A percentile compares a stretch with the other conserved stretches of the same genome.
Conservation (phyloP, 768 basidiomycete species). For the Suillus discolor region DNA sequence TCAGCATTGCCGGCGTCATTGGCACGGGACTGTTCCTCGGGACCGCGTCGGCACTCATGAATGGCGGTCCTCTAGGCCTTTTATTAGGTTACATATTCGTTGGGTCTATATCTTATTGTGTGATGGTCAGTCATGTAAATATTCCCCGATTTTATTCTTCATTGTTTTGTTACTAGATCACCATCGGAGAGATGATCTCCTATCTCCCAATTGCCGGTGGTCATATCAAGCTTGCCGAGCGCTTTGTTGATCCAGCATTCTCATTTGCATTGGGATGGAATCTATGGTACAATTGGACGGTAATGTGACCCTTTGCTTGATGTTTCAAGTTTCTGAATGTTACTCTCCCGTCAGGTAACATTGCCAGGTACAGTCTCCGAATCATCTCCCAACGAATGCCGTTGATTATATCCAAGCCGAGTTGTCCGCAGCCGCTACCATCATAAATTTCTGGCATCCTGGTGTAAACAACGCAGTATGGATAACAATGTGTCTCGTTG, state of each 20-base stretch:
- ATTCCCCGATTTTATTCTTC: constrained; percentile 6
- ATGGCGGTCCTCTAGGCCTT: constrained; percentile 51
- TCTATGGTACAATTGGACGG: constrained; percentile 44
- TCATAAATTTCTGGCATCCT: constrained; percentile 51
- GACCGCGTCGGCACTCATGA: constrained; percentile 35
- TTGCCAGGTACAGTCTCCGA: constrained; percentile 22
- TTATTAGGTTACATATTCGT: constrained; percentile 43
- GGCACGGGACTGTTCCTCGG: constrained; percentile 43
- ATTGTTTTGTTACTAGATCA: constrained; percentile 16
- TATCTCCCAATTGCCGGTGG: constrained; percentile 48
- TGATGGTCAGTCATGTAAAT: constrained; percentile 39
- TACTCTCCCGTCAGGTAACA: constrained; percentile 18
- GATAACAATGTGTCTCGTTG: constrained; percentile 53
- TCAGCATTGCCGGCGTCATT: constrained; percentile 40
- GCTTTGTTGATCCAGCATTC: constrained; percentile 48
- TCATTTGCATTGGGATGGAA: constrained; percentile 48
- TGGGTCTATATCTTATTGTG: constrained; percentile 39
- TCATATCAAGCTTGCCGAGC: constrained; percentile 48
- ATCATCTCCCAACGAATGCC: background rate
- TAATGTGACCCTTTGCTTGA: constrained; percentile 13
- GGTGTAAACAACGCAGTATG: constrained; percentile 47
- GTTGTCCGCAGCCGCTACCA: constrained; percentile 49
- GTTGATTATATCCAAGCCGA: constrained; percentile 37
- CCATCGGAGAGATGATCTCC: constrained; percentile 48
- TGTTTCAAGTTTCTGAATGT: background rate